These are phyloP conservation scores for Cupressus sempervirens DNA, from an alignment of 75 land plant species.

Conservation along the genomic window DNA sequence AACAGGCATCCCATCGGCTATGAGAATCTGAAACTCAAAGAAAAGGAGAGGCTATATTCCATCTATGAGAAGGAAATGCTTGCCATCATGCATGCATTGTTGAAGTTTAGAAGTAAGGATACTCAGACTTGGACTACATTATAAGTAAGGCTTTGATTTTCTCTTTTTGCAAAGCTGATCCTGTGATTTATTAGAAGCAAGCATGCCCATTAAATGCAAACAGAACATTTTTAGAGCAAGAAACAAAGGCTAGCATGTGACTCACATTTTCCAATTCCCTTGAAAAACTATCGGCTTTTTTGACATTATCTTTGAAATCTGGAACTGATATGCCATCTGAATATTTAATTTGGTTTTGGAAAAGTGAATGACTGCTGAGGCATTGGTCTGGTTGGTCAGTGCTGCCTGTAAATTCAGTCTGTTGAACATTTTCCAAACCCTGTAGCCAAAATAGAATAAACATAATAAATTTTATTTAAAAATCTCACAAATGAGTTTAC, in stretches of 20 bases:
- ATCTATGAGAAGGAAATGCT: too few species aligned
- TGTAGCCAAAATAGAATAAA: conserved; percentile 8
- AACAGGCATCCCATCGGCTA: too few species aligned
- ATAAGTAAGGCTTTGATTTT: not conserved
- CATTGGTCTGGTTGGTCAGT: not conserved
- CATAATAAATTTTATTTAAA: not conserved
- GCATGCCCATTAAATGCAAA: not conserved
- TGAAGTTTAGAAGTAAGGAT: too few species aligned
- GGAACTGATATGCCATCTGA: conserved; percentile 21
- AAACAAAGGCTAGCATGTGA: not conserved
- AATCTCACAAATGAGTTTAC: not conserved
- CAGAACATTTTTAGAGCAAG: not conserved
- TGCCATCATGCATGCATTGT: too few species aligned
- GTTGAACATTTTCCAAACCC: not conserved
- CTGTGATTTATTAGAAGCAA: not conserved
- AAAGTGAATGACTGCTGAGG: not conserved
- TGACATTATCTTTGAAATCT: conserved; percentile 32
- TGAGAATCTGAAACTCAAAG: too few species aligned
- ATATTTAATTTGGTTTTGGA: conserved; percentile 13
- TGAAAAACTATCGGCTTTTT: conserved; percentile 45
- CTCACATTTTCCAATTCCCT: conserved; percentile 62
- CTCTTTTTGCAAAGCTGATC: not conserved
- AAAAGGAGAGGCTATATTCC: too few species aligned
- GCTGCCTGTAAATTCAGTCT: not conserved
- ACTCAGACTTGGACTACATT: not conserved